Evolutionary conservation across 1,284 basidiomycete genomes (phyloP), one percentile per base, ranked within the genome.

Genomic region (Omphalotus olearius): DNA sequence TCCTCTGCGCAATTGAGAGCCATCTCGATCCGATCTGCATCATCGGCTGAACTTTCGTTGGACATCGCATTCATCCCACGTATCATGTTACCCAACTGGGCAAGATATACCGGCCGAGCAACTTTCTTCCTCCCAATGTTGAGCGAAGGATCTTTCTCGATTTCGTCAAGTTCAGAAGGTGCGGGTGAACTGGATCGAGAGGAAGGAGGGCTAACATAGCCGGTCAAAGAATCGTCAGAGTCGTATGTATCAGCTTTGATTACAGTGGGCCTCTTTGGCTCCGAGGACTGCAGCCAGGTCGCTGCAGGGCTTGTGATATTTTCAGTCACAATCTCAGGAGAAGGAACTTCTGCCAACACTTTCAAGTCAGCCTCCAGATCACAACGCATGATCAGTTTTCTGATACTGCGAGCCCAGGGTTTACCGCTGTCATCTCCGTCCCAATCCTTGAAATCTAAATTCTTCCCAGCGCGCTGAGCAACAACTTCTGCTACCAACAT

Each of bases 401-500:
- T 72, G 41, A 91, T 59, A 18, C 66, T 70, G 47, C 83, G 69
- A 20, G 80, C 80, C 85, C 90, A 92, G 18, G 69, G 69, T 54
- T 73, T 83, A 4, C 82, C 85, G n/a, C 82, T 76, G 1, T 83
- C 85, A 0, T 79, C 74, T 1, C 88, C 93, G 3, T 90, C 85
- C 96, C 96, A 98, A 38, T 78, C 80, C 0, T 79, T 83, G 57
- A 98, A 98, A 53, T 81, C 75, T 6, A 98, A 74, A 39, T 76
- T 75, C 65, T 87, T 88, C 0, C 82, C 76, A 3, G 74, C 71
- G 33, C 72, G 69, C 6, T 71, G 66, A 0, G 89, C 87, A 11
- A 89, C 76, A 46, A 88, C 71, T 66, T 99, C 96, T 0, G 91
- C 96, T 0, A 85, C 83, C 10, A 98, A 78, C 94, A 98, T 97